Evolutionary conservation across 2,329 filamentous ascomycete genomes (phyloP).

Genomic region (Aspergillus fischeri): DNA sequence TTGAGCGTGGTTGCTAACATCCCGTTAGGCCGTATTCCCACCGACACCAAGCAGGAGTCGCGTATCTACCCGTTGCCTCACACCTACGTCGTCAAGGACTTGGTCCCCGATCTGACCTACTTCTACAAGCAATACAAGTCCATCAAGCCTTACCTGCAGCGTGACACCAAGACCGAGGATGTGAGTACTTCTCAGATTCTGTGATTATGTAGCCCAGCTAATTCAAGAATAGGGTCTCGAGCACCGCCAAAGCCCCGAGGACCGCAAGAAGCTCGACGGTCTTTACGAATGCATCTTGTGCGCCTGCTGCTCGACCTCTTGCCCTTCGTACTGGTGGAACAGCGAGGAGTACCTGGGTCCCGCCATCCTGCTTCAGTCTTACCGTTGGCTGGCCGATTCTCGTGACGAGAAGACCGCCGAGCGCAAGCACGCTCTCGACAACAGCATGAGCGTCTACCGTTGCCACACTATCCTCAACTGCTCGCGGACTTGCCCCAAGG

Average conservation of each 20-base stretch:
- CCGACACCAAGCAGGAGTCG: conserved; percentile 72
- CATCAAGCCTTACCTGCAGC: conserved; percentile 97
- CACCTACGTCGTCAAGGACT: conserved; percentile 98
- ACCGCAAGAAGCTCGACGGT: conserved; percentile 94
- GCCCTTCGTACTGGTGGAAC: conserved; percentile 99
- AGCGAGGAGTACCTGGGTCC: conserved; percentile 97
- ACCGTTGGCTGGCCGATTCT: conserved; percentile 94
- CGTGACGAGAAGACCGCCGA: conserved; percentile 85
- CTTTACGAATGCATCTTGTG: conserved; percentile 99
- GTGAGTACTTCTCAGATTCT: conserved; percentile 52
- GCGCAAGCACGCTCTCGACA: conserved; percentile 88
- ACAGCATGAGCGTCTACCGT: conserved; percentile 97
- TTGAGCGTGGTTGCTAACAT: conserved; percentile 4
- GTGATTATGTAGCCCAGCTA: background rate
- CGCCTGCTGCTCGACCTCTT: conserved; percentile 97
- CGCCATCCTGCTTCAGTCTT: conserved; percentile 93
- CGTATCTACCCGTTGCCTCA: conserved; percentile 98
- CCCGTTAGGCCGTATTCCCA: conserved; percentile 78
- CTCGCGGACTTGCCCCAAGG: conserved; percentile 96
- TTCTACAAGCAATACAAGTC: conserved; percentile 99
- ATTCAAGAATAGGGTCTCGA: conserved; percentile 68
- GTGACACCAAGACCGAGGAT: conserved; percentile 76
- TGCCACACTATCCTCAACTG: conserved; percentile 99
- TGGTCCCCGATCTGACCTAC: conserved; percentile 93
- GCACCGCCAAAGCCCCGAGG: conserved; percentile 82